Evolutionary conservation across 768 basidiomycete genomes (phyloP).

Genomic region (Mycena crocata): DNA sequence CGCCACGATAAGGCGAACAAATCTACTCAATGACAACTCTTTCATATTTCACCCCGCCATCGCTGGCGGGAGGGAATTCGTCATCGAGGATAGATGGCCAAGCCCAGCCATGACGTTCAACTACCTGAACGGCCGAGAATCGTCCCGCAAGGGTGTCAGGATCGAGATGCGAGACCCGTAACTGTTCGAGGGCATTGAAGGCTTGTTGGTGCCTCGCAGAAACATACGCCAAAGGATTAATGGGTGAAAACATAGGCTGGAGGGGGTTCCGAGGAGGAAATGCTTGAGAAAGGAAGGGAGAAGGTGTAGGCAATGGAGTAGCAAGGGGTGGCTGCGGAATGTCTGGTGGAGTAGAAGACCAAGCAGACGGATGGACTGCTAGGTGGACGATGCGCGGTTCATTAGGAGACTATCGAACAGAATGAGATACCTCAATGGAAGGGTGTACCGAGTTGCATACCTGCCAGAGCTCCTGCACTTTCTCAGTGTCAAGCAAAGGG

Average conservation of each 20-base stretch:
- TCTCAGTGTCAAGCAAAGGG: slow-evolving; percentile 72
- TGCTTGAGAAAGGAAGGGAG: slow-evolving; percentile 17
- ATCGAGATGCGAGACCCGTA: slow-evolving; percentile 22
- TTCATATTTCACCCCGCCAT: slow-evolving; percentile 57
- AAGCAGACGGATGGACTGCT: slow-evolving; percentile 84
- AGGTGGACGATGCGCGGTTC: slow-evolving; percentile 77
- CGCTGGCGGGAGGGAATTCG: slow-evolving; percentile 53
- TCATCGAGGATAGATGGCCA: slow-evolving; percentile 66
- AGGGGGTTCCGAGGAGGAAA: slow-evolving; percentile 9
- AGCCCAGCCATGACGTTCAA: slow-evolving; percentile 55
- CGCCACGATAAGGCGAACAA: background rate
- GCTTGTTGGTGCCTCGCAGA: slow-evolving; percentile 57
- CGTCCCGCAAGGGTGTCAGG: slow-evolving; percentile 31
- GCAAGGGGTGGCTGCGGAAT: slow-evolving; percentile 35
- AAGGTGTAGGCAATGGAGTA: slow-evolving; percentile 22
- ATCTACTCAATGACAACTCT: slow-evolving; percentile 54
- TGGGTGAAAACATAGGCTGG: slow-evolving; percentile 27
- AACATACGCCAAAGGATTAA: slow-evolving; percentile 50
- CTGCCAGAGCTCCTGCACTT: slow-evolving; percentile 77
- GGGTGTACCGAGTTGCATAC: slow-evolving; percentile 47
- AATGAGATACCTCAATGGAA: background rate
- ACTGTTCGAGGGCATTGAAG: slow-evolving; percentile 41
- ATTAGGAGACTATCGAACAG: slow-evolving; percentile 56
- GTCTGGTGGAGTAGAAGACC: slow-evolving; percentile 67
- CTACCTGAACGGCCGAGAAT: slow-evolving; percentile 44